Base-by-base conservation (phyloP, 2,329 filamentous ascomycete species). In the Ophiostoma perfectum region DNA sequence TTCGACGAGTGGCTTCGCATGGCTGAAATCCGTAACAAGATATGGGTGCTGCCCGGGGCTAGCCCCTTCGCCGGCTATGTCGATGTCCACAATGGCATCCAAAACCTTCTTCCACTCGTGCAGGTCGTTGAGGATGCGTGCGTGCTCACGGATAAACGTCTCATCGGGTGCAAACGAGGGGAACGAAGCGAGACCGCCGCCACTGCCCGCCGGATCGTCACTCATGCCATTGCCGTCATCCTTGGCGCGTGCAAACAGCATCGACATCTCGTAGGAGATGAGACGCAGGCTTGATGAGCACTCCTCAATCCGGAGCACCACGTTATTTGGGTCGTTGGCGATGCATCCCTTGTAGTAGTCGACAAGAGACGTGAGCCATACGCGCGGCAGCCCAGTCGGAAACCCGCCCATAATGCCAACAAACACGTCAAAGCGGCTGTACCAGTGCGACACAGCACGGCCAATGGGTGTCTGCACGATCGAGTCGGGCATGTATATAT, bases 341-440 rank as follows among this genome's bases (percentile, higher is more conserved):
- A 83, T 81, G 73, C 89, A 87, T 36, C 84, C 79, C 49, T 81
- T 79, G 74, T 89, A 90, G 75, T 86, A 90, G 3, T 87, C 81
- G 60, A 89, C 82, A 68, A 86, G 84, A 7, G 82, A 80, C 2
- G 83, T 81, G 74, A 94, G 93, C 93, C 93, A 98, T 70, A 92
- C 88, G 64, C 88, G 85, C 6, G 88, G 84, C 14, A 98, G 81
- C 2, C 88, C 85, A 0, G 91, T 88, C 72, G 89, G 87, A 72
- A 90, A 90, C 1, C 91, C 90, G 38, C 91, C 91, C 82, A 97
- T 88, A 71, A 97, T 85, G 1, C 91, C 90, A 5, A 92, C 88
- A 69, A 93, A 91, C 9, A 93, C 83, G 76, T 98, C 95, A 75
- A 96, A 96, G 47, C 93, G 88, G 42, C 88, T 84, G 77, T 97